Evolutionary conservation across 2,329 filamentous ascomycete genomes (phyloP), one percentile per base, ranked within the genome.

Genomic region (Claviceps paspali): DNA sequence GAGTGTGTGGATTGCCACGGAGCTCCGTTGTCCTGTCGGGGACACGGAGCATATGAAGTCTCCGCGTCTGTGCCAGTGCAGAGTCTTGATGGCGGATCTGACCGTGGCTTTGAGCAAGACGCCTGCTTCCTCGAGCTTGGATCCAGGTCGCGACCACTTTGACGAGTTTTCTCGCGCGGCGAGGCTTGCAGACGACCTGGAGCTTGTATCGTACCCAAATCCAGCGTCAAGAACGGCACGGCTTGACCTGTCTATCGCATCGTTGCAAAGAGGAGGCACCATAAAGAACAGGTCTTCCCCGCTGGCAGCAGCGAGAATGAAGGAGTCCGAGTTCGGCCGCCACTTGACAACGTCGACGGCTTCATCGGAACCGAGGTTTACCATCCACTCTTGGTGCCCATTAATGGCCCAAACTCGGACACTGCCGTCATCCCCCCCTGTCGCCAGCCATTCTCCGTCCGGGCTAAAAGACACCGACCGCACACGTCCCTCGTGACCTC

Each of bases 41-140:
- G 85, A 92, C 17, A 95, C 85, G 1, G 87, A 92, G 47, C 84
- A 80, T 52, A 98, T 80, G 63, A 95, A 95, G 56, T 96, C 88
- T 48, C 91, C 91, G 42, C 83, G 78, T 41, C 88, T 74, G 61
- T 98, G 92, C 86, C 88, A 98, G 54, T 77, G 81, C 49, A 98
- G 76, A 11, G 83, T 79, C 63, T 94, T 96, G 52, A 94, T 75
- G 2, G 77, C 70, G 35, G 82, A 75, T 43, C 82, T 75, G 10
- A 95, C 79, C 6, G 83, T 86, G 39, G 83, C 74, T 51, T 84
- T 81, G 41, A 92, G 71, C 29, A 87, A 68, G 3, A 95, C 80
- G 33, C 87, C 82, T 41, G 79, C 74, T 38, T 82, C 77, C 49
- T 86, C 78, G 3, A 94, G 70, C 33, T 74, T 70, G 3, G 73